Evolutionary conservation across 1,284 basidiomycete species (phyloP), one percentile per base, ranked within the genome.

Genomic region (Takashimella tepidaria): DNA sequence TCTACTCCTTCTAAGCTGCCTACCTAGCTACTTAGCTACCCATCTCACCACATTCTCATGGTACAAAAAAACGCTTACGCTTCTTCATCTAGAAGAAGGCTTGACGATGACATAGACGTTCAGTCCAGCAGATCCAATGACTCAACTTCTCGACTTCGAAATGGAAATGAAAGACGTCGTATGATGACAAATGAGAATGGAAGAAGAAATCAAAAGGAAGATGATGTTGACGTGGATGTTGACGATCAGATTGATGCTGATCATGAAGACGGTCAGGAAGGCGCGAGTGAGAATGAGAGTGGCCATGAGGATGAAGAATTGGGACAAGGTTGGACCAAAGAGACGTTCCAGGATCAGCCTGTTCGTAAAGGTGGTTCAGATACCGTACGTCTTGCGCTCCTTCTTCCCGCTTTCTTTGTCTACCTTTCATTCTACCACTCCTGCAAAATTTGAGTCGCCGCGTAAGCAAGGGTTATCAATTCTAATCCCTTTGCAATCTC

Each of bases 131-230:
- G n/a, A n/a, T n/a, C n/a, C n/a, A n/a, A n/a, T n/a, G n/a, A n/a
- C n/a, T n/a, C n/a, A n/a, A 16, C 31, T 37, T 16, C 31, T 37
- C 31, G 31, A 16, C 10, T 37, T 16, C 10, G 31, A 8, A 8
- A 37, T 16, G 16, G 31, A 37, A 8, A 8, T 16, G 31, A 8
- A 16, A 16, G 31, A 37, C 31, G 16, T 8, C 31, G 31, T 37
- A n/a, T n/a, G n/a, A n/a, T n/a, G n/a, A n/a, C n/a, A n/a, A n/a
- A n/a, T n/a, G n/a, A 8, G 10, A 37, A 37, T 16, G 31, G 31
- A 37, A 37, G 16, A 8, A 82, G 10, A 81, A 87, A 20, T 85
- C 88, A 70, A 89, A 86, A 69, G 89, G 88, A 62, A 81, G 78
- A 4, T 11, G 37, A 26, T 24, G 40, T 45, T 40, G 47, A 24